Evolutionary conservation across 305 asterid genomes (phyloP), one percentile per base, ranked within the genome.

Genomic region (Fraxinus latifolia): DNA sequence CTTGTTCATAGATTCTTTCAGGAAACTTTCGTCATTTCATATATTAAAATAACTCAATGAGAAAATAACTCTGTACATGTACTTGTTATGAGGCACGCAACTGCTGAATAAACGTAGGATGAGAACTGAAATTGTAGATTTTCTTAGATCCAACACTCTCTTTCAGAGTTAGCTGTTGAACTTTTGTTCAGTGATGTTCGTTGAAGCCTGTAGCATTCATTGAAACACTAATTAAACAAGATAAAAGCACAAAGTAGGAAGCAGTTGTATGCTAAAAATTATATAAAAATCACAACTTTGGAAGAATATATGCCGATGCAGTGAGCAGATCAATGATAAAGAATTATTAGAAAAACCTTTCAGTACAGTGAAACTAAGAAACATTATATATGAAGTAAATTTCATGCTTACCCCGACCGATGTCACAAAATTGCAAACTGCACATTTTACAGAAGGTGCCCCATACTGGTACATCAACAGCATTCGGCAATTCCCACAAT

Each of bases 351-450:
- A 44, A 44, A 44, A 44, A 44, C 55, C 15, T 44, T 44, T 44
- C 55, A 44, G 3, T 44, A 44, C 17, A 44, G 5, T 44, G 62
- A 50, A 50, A 50, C 23, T 50, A 2, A 50, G 23, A 50, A 50
- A 50, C 1, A 15, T n/a, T n/a, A n/a, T 50, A 50, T 50, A n/a
- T 50, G 23, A 50, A 15, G 62, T 50, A 50, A 55, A 55, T 55
- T 55, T 55, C n/a, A 65, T 74, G 72, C 92, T 83, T 42, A 89
- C 93, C 82, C 88, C 88, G 19, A 82, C 78, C 7, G 88, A 55
- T 65, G 91, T 87, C 82, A 90, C 90, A 82, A 89, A 90, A 83
- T 82, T 87, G 91, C 93, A 90, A 33, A 90, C 91, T 55, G 91
- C 91, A 73, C 92, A 90, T 87, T 87, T 90, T 12, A 89, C 90